Evolutionary conservation across 2,329 filamentous ascomycete genomes (phyloP), one percentile per base, ranked within the genome.

Genomic region (Aspergillus amoenus): DNA sequence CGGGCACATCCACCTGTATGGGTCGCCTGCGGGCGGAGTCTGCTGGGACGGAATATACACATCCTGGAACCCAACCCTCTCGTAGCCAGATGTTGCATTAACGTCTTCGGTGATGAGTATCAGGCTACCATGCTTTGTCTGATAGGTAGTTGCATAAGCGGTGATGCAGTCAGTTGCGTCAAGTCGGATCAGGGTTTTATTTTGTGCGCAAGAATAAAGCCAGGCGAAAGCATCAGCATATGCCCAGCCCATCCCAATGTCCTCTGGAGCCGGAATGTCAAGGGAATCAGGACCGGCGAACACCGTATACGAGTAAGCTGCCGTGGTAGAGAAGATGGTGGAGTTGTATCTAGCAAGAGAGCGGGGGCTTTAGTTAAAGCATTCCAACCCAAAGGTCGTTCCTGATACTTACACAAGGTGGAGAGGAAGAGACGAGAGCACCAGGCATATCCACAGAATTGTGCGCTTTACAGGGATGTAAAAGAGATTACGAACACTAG

Each of bases 391-490:
- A 2, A 11, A 11, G 3, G 15, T 32, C 8, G 27, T 2, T 8
- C 9, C 15, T 2, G 5, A 32, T 5, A 48, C 52, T 48, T 15
- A 60, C 59, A 59, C 52, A 39, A 62, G 46, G 21, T 63, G 62
- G 2, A 64, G 54, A 0, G 61, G 61, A 6, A 56, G 39, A 4
- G 62, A 59, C 5, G 47, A 62, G 3, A 62, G 12, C 7, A 57
- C 32, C 13, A 64, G 55, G 21, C 60, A 22, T 3, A 59, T 17
- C 59, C 59, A 64, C 3, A 58, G 32, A 1, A 49, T 58, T 43
- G 55, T 61, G 39, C 62, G 61, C 48, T n/a, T 78, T 37, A 55
- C 80, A 80, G 51, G 50, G 42, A 60, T 56, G 17, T 41, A 27
- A 5, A 40, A 9, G 13, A 73, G 59, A 41, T 74, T 75, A 12